These are phyloP conservation scores for Carex pumila DNA, from an alignment of 176 grass and related monocot species.

Conservation along the genomic window DNA sequence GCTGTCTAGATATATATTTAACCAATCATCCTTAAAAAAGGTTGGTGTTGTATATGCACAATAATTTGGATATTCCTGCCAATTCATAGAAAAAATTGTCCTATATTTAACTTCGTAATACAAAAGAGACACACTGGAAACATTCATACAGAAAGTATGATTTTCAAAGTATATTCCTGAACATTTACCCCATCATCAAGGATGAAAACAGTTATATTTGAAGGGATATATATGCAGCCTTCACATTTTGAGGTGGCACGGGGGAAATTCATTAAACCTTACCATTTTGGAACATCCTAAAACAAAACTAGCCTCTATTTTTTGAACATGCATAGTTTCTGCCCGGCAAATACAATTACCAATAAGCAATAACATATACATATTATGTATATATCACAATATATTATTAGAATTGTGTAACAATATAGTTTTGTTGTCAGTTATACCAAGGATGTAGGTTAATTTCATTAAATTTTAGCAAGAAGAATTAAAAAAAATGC, in stretches of 20 bases:
- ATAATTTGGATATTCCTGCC: conserved; percentile 90
- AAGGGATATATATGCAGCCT: background rate
- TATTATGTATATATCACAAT: background rate
- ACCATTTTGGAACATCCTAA: background rate
- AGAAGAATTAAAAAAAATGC: background rate
- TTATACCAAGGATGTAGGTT: background rate
- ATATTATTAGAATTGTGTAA: background rate
- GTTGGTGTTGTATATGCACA: conserved; percentile 64
- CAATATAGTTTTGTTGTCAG: background rate
- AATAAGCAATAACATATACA: background rate
- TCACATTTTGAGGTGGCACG: conserved; percentile 15
- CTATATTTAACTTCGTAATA: background rate
- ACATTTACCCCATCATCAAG: background rate
- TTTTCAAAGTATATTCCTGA: background rate
- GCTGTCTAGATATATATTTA: conserved; percentile 91
- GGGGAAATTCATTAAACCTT: background rate
- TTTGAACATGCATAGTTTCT: background rate
- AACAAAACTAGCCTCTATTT: background rate
- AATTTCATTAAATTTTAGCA: background rate
- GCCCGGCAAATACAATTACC: background rate
- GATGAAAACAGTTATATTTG: background rate
- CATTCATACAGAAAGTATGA: background rate
- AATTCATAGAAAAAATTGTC: conserved; percentile 18
- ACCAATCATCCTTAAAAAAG: conserved; percentile 86
- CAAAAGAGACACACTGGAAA: background rate